These are phyloP conservation scores for Castanea sativa DNA, from an alignment of 306 rosid species.

Conservation along the genomic window DNA sequence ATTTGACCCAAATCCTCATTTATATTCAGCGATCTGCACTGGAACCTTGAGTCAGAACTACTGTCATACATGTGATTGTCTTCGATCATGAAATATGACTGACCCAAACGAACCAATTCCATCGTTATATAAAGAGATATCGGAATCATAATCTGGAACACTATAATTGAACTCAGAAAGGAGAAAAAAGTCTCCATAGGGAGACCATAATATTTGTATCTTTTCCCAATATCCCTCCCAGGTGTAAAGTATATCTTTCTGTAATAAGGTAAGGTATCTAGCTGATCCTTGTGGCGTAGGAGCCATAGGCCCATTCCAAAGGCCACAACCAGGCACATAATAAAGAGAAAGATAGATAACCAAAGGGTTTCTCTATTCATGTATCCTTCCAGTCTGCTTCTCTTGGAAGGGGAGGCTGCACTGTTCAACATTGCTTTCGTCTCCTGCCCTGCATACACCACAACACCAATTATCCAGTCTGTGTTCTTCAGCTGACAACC, in stretches of 20 bases:
- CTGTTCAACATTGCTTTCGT: conserved; percentile 98
- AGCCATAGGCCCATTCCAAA: conserved; percentile 83
- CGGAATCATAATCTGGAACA: conserved; percentile 99
- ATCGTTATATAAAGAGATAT: conserved; percentile 94
- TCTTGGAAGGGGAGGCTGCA: conserved; percentile 87
- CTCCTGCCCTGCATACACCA: conserved; percentile 96
- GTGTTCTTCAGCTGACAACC: conserved; percentile 99
- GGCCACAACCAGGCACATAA: conserved; percentile 89
- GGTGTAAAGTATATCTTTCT: conserved; percentile 53
- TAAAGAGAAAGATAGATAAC: conserved; percentile 76
- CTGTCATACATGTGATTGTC: conserved; percentile 70
- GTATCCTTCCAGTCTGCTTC: conserved; percentile 83
- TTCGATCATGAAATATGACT: conserved; percentile 97
- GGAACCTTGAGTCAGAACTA: conserved; percentile 77
- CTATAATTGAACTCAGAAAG: conserved; percentile 90
- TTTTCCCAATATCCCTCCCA: conserved; percentile 46
- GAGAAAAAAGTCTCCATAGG: conserved; percentile 90
- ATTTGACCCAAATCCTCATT: conserved; percentile 98
- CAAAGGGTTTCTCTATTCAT: conserved; percentile 95
- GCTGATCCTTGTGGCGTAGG: conserved; percentile 58
- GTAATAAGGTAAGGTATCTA: conserved; percentile 88
- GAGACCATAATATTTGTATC: conserved; percentile 74
- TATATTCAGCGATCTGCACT: conserved; percentile 96
- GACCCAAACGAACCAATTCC: conserved; percentile 97
- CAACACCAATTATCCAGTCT: conserved; percentile 91